Percentiles rank a stretch among this genome's conserved stretches.
Conservation (phyloP, 164 flowering plant genomes). For the Berberis vulgaris region DNA sequence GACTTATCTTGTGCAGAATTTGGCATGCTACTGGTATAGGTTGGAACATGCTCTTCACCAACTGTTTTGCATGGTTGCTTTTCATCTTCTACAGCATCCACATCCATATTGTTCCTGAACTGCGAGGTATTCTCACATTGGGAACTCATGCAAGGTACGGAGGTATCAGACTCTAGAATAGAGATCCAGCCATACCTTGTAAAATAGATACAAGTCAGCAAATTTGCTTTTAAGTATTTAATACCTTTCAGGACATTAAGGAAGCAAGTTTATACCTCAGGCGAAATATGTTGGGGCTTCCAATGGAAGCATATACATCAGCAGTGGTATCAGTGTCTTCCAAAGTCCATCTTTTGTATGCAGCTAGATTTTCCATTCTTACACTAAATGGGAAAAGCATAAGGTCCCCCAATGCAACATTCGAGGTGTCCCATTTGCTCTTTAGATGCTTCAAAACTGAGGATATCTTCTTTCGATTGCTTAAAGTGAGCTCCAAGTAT, state of each 20-base stretch:
- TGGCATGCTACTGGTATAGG: neutral
- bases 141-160: constrained; percentile 14
- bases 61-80: constrained; percentile 6
- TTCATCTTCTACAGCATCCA: constrained; percentile 7
- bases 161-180: constrained; percentile 11
- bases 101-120: constrained; percentile 11
- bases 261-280: constrained; percentile 36
- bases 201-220: constrained; percentile 16
- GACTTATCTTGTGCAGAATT: neutral
- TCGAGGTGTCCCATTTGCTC: constrained; percentile 62
- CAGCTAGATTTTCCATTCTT: constrained; percentile 13
- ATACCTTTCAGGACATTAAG: neutral
- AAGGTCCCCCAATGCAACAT: constrained; percentile 39
- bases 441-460: constrained; percentile 65
- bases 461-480: constrained; percentile 55
- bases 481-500: constrained; percentile 60
- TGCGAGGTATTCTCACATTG: neutral
- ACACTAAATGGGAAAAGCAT: constrained; percentile 42
- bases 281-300: constrained; percentile 56
- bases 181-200: constrained; percentile 73
- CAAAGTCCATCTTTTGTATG: constrained; percentile 40
- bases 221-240: neutral
- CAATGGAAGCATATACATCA: constrained; percentile 52
- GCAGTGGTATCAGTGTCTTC: constrained; percentile 29
- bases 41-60: constrained; percentile 3